These are phyloP conservation scores for Aspergillus novoparasiticus DNA, from an alignment of 2,329 filamentous ascomycete species.

Conservation along the genomic window DNA sequence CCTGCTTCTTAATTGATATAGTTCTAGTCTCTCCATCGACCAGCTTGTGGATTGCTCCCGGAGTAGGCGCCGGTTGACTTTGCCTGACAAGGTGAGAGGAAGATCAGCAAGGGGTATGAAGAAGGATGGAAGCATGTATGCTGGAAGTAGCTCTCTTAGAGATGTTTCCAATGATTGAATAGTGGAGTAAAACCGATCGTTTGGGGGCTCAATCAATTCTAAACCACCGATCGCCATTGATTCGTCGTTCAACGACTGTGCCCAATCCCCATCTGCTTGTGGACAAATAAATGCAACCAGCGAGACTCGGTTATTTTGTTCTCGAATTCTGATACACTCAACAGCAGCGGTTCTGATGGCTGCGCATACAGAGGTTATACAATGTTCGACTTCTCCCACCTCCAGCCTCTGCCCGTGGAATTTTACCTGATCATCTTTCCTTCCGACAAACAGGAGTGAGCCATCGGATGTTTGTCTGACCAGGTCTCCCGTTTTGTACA, in stretches of 20 bases:
- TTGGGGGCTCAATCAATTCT: neutral
- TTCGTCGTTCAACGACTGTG: neutral
- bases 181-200: neutral
- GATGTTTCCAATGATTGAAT: neutral
- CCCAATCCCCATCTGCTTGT: neutral
- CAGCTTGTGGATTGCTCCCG: neutral
- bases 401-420: conserved; percentile 39
- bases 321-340: neutral
- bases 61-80: conserved; percentile 4
- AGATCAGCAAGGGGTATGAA: neutral
- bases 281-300: neutral
- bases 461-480: conserved; percentile 33
- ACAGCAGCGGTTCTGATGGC: neutral
- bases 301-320: neutral
- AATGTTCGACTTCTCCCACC: conserved; percentile 36
- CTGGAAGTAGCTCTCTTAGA: neutral
- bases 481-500: conserved; percentile 43
- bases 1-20: too few species aligned
- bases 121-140: conserved; percentile 4
- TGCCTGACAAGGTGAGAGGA: neutral
- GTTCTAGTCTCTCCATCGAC: too few species aligned
- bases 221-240: neutral
- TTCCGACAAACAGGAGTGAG: conserved; percentile 32
- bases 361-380: conserved; percentile 7
- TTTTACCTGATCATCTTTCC: conserved; percentile 40